Evolutionary conservation across 2,329 filamentous ascomycete species (phyloP).

Genomic region (Berkeleyomyces basicola): DNA sequence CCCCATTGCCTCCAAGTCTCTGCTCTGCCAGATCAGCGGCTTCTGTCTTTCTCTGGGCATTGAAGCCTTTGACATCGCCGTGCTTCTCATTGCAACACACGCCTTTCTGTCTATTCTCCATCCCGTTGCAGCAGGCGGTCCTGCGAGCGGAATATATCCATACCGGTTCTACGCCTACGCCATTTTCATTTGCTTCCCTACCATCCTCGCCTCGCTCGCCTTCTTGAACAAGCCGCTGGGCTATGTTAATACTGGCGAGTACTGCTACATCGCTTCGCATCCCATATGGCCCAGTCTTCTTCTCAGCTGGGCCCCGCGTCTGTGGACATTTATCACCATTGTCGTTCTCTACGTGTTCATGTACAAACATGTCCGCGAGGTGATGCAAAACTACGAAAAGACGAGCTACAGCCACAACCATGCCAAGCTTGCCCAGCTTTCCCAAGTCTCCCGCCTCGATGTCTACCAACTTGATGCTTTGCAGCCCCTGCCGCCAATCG

Average conservation of each 20-base stretch:
- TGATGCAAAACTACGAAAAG: conserved; percentile 10
- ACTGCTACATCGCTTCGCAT: conserved; percentile 51
- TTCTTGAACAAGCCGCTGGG: conserved; percentile 38
- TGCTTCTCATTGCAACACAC: conserved; percentile 58
- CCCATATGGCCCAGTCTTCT: conserved; percentile 53
- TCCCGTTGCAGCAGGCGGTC: conserved; percentile 28
- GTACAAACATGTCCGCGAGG: conserved; percentile 45
- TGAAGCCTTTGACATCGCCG: conserved; percentile 53
- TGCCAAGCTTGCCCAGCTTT: conserved; percentile 3
- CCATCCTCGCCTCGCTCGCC: conserved; percentile 43
- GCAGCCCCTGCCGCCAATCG: conserved; percentile 20
- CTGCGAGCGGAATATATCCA: conserved; percentile 48
- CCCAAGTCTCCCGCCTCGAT: conserved; percentile 1
- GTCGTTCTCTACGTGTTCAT: conserved; percentile 49
- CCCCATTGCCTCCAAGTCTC: conserved; percentile 31
- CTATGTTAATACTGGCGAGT: conserved; percentile 47
- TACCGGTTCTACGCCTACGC: conserved; percentile 44
- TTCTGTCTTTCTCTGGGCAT: conserved; percentile 52
- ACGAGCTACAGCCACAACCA: conserved; percentile 6
- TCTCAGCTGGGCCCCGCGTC: conserved; percentile 58
- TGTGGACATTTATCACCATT: conserved; percentile 49
- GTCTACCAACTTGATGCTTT: conserved; percentile 14
- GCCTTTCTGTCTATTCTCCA: conserved; percentile 55
- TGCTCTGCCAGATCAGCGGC: conserved; percentile 51
- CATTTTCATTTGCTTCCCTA: conserved; percentile 39